phyloP scores from a whole-genome alignment of 768 basidiomycete species.

The Agrocybe praecox region DNA sequence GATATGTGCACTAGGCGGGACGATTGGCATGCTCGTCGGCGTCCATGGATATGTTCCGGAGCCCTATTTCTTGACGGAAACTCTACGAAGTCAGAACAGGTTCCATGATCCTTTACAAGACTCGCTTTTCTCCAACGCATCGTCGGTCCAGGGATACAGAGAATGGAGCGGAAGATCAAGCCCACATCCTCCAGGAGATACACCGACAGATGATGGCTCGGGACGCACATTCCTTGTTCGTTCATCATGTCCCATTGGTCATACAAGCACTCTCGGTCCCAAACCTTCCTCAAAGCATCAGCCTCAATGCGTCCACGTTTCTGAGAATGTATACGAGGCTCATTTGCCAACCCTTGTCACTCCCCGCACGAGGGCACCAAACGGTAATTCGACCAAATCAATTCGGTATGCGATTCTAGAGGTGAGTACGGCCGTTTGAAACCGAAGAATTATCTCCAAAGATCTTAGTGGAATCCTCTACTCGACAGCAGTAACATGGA shows the following conservation, averaged over 20 bases:
- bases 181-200: constrained; percentile 43
- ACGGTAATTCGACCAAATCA: constrained; percentile 63
- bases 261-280: constrained; percentile 36
- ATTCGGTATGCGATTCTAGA: constrained; percentile 87
- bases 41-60: constrained; percentile 82
- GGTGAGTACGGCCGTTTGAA: constrained; percentile 41
- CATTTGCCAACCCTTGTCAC: constrained; percentile 78
- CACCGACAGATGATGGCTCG: constrained; percentile 19
- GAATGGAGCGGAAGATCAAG: constrained; percentile 73
- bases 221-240: constrained; percentile 53
- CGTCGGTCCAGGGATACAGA: constrained; percentile 78
- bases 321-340: constrained; percentile 72
- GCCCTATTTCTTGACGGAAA: constrained; percentile 86
- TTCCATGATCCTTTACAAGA: constrained; percentile 92
- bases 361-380: constrained; percentile 65
- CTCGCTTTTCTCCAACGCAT: constrained; percentile 81
- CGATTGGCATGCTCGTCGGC: constrained; percentile 86
- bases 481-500: constrained; percentile 91
- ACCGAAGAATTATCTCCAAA: constrained; percentile 12
- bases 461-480: constrained; percentile 76
- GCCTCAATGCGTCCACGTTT: constrained; percentile 48
- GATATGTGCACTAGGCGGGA: constrained; percentile 52
- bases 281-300: constrained; percentile 28
- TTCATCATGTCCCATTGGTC: constrained; percentile 70
- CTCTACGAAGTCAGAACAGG: constrained; percentile 76